Evolutionary conservation across 129 eudicot genomes (phyloP).

Genomic region (Saposhnikovia divaricata): DNA sequence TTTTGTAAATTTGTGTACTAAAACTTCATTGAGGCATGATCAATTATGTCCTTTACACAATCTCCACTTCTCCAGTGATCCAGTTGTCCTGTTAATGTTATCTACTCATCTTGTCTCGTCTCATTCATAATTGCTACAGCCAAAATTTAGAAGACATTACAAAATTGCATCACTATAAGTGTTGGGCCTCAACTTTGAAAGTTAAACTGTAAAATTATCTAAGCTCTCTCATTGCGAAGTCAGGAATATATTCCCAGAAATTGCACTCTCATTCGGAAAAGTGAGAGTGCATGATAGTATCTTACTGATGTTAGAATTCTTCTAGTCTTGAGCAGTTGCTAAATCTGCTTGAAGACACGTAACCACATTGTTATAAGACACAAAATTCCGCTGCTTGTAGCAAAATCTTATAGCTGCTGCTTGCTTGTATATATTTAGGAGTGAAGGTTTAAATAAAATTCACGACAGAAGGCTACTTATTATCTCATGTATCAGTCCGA

Average conservation of each 20-base stretch:
- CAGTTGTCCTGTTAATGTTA: not conserved
- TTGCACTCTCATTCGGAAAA: not conserved
- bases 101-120: not conserved
- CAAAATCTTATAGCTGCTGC: not conserved
- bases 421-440: not conserved
- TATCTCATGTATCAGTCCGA: not conserved
- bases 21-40: not conserved
- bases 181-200: not conserved
- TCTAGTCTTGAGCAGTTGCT: not conserved
- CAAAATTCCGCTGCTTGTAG: not conserved
- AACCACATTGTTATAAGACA: not conserved
- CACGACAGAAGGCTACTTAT: not conserved
- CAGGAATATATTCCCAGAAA: not conserved
- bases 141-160: not conserved
- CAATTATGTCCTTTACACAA: not conserved
- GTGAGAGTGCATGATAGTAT: not conserved
- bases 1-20: not conserved
- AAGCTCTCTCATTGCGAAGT: not conserved
- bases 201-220: not conserved
- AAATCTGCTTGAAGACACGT: not conserved
- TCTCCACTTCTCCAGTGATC: not conserved
- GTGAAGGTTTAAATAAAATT: not conserved
- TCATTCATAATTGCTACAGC: not conserved
- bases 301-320: not conserved
- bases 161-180: not conserved